These are phyloP conservation scores for Oryza punctata DNA, from an alignment of 176 grass and related monocot genomes.

Conservation along the genomic window DNA sequence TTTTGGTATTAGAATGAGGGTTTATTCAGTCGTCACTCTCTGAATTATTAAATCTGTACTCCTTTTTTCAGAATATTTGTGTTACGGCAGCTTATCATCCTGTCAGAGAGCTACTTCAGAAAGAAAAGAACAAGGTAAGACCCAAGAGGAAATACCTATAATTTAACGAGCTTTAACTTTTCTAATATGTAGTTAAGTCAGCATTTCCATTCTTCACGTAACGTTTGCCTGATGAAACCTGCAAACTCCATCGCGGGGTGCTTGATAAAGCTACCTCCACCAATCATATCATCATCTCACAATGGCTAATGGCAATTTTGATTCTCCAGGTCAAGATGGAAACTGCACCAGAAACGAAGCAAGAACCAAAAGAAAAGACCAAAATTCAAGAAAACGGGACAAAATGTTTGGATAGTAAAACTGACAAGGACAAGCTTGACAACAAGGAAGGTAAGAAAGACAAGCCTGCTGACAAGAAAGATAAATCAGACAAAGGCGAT, in stretches of 20 bases:
- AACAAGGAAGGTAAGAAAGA: slow-evolving; percentile 8
- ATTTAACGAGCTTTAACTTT: background rate
- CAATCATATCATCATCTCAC: slow-evolving; percentile 15
- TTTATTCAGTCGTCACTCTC: background rate
- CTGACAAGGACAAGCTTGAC: background rate
- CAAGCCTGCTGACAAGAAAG: background rate
- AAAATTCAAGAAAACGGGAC: slow-evolving; percentile 11
- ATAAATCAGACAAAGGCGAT: background rate
- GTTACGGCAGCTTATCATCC: slow-evolving; percentile 69
- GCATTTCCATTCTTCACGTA: background rate
- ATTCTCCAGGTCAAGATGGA: slow-evolving; percentile 44
- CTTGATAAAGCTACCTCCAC: slow-evolving; percentile 9
- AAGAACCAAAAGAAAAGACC: background rate
- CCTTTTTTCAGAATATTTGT: slow-evolving; percentile 68
- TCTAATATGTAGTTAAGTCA: background rate
- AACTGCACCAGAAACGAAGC: slow-evolving; percentile 26
- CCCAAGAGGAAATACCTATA: background rate
- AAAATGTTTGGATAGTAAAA: slow-evolving; percentile 24
- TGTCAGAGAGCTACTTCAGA: slow-evolving; percentile 77
- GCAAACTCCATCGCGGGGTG: background rate
- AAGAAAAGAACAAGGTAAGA: slow-evolving; percentile 69
- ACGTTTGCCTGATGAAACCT: background rate
- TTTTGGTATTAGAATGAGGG: background rate
- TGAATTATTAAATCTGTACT: background rate
- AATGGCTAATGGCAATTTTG: slow-evolving; percentile 6